Percentiles rank a stretch among this genome's conserved stretches.
phyloP scores from a whole-genome alignment of 2,329 filamentous ascomycete species.

The Fusarium sp. region DNA sequence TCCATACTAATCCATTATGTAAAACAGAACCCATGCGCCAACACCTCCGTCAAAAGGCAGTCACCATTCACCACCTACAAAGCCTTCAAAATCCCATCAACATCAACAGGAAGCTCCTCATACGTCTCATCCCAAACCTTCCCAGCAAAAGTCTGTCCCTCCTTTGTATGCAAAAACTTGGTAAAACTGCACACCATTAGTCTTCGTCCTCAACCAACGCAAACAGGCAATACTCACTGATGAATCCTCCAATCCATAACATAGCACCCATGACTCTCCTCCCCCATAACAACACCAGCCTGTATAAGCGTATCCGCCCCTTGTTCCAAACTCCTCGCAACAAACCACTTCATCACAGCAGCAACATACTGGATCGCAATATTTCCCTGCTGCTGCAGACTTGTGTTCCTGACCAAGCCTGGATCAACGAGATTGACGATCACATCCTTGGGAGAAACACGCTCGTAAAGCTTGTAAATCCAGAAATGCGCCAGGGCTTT shows the following conservation, averaged over 20 bases:
- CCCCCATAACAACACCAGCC: slow-evolving; percentile 37
- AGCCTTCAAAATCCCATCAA: slow-evolving; percentile 32
- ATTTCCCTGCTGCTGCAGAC: slow-evolving; percentile 51
- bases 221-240: slow-evolving; percentile 33
- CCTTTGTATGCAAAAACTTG: slow-evolving; percentile 48
- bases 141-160: slow-evolving; percentile 52
- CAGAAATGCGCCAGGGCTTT: slow-evolving; percentile 54
- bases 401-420: slow-evolving; percentile 57
- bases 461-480: slow-evolving; percentile 52
- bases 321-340: slow-evolving; percentile 26
- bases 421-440: slow-evolving; percentile 62
- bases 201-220: not conserved
- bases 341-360: slow-evolving; percentile 13
- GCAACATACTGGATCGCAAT: slow-evolving; percentile 28
- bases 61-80: not conserved
- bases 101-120: slow-evolving; percentile 48
- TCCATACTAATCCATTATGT: too few relatives aligned
- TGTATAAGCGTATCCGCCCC: slow-evolving; percentile 40
- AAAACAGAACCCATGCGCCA: too few relatives aligned
- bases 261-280: slow-evolving; percentile 42
- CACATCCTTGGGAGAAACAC: slow-evolving; percentile 55
- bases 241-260: slow-evolving; percentile 44
- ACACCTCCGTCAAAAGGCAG: too few relatives aligned
- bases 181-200: slow-evolving; percentile 48
- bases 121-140: slow-evolving; percentile 56